Percentiles rank a stretch among this genome's conserved stretches.
phyloP scores from a whole-genome alignment of 306 rosid genomes.

The Adenanthera pavonina region DNA sequence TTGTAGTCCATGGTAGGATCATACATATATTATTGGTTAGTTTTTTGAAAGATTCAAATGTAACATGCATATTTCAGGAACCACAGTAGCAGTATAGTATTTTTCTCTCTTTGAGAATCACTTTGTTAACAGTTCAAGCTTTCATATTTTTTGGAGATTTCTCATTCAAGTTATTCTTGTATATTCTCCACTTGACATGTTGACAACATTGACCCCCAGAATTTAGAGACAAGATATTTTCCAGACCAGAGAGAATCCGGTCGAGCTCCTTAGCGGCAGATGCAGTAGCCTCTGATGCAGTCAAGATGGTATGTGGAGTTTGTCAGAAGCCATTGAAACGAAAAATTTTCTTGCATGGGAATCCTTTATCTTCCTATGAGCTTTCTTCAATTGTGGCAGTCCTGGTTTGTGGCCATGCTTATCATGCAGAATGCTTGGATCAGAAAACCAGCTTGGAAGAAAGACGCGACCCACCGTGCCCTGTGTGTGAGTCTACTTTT shows the following conservation, averaged over 20 bases:
- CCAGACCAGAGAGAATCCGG: slow-evolving; percentile 76
- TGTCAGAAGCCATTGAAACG: slow-evolving; percentile 74
- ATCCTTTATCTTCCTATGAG: slow-evolving; percentile 55
- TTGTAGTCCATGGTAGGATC: background rate
- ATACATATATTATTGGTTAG: background rate
- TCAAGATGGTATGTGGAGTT: slow-evolving; percentile 64
- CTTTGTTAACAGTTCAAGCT: background rate
- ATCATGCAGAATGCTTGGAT: slow-evolving; percentile 91
- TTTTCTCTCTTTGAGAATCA: background rate
- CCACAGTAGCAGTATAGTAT: background rate
- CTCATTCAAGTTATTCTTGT: background rate
- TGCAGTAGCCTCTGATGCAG: slow-evolving; percentile 50
- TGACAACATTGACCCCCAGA: slow-evolving; percentile 45
- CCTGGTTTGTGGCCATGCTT: slow-evolving; percentile 85
- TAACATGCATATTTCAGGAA: background rate
- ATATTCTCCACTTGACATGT: background rate
- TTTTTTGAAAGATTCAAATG: background rate
- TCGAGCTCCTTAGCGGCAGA: slow-evolving; percentile 55
- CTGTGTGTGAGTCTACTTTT: slow-evolving; percentile 43
- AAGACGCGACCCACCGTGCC: slow-evolving; percentile 76
- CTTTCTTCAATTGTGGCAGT: slow-evolving; percentile 79
- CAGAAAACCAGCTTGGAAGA: slow-evolving; percentile 61
- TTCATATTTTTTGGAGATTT: slow-evolving; percentile 8
- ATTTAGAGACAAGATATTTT: slow-evolving; percentile 52
- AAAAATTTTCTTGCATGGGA: slow-evolving; percentile 56